A percentile compares a stretch with the other conserved stretches of the same genome.
These are phyloP conservation scores for Coniosporium uncinatum DNA, from an alignment of 2,329 filamentous ascomycete genomes.

Conservation along the genomic window DNA sequence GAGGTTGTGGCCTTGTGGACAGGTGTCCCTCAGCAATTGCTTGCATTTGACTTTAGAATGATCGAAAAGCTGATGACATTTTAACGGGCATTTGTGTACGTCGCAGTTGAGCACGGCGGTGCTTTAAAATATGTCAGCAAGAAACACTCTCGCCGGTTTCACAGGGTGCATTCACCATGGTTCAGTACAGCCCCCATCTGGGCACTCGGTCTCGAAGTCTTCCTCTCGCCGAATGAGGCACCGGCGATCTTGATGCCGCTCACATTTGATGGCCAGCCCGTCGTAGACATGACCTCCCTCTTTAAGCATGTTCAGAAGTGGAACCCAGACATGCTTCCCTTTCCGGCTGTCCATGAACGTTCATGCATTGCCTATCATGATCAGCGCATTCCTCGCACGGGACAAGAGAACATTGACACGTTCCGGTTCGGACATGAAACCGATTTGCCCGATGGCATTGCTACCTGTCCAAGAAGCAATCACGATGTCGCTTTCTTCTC, in stretches of 20 bases:
- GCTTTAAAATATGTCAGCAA: conserved; percentile 25
- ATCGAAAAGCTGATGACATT: conserved; percentile 57
- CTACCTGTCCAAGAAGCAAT: conserved; percentile 63
- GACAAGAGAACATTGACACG: conserved; percentile 67
- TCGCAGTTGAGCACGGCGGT: conserved; percentile 47
- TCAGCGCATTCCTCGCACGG: conserved; percentile 56
- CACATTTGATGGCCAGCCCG: conserved; percentile 55
- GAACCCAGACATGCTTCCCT: conserved; percentile 50
- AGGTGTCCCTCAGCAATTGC: conserved; percentile 37
- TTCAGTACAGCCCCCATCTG: conserved; percentile 64
- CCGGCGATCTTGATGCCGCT: conserved; percentile 47
- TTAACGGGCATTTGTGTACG: conserved; percentile 49
- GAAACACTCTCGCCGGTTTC: background rate
- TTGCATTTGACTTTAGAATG: conserved; percentile 50
- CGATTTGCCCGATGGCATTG: conserved; percentile 58
- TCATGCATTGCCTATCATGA: conserved; percentile 64
- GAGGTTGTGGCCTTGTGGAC: conserved; percentile 44
- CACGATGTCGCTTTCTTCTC: conserved; percentile 71
- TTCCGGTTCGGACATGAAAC: conserved; percentile 62
- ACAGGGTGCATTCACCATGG: conserved; percentile 45
- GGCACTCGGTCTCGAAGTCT: conserved; percentile 57
- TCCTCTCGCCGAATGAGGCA: conserved; percentile 39
- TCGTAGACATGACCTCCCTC: conserved; percentile 42
- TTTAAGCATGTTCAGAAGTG: conserved; percentile 52
- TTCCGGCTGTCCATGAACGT: conserved; percentile 59